Percentiles rank a stretch among this genome's conserved stretches.
These are phyloP conservation scores for Thuja plicata DNA, from an alignment of 83 land plant species.

Conservation along the genomic window DNA sequence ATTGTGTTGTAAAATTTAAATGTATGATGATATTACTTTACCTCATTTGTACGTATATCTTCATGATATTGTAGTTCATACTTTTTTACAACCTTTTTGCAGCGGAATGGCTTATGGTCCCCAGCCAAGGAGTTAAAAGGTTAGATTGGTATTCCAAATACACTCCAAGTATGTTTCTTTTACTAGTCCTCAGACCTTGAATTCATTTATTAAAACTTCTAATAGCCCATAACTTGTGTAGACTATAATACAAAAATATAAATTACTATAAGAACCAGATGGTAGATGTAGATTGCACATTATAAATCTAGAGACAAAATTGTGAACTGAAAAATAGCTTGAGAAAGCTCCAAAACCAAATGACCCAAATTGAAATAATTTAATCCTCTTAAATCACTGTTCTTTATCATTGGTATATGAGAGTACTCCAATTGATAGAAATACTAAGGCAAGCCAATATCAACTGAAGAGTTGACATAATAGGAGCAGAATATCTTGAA, in stretches of 20 bases:
- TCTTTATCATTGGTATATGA: not conserved
- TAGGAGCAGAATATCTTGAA: not conserved
- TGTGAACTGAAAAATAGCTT: not conserved
- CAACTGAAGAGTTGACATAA: not conserved
- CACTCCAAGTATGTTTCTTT: not conserved
- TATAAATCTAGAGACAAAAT: not conserved
- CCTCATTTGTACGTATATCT: not conserved
- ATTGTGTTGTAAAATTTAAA: not conserved
- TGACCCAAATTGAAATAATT: not conserved
- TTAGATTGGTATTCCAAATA: constrained; percentile 9
- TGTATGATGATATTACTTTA: not conserved
- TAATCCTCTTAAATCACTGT: not conserved
- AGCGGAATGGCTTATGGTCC: constrained; percentile 97
- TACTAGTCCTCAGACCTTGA: not conserved
- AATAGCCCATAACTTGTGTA: not conserved
- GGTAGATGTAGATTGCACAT: not conserved
- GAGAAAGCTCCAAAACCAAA: not conserved
- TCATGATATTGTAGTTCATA: not conserved
- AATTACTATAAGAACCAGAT: not conserved
- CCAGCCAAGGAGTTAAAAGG: constrained; percentile 84
- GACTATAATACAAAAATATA: not conserved
- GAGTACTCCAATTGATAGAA: not conserved
- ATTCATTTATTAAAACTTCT: not conserved
- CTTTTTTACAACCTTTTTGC: constrained; percentile 17
- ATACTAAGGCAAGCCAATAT: not conserved